Conservation (phyloP, 768 basidiomycete genomes). For the Exidia glandulosa region DNA sequence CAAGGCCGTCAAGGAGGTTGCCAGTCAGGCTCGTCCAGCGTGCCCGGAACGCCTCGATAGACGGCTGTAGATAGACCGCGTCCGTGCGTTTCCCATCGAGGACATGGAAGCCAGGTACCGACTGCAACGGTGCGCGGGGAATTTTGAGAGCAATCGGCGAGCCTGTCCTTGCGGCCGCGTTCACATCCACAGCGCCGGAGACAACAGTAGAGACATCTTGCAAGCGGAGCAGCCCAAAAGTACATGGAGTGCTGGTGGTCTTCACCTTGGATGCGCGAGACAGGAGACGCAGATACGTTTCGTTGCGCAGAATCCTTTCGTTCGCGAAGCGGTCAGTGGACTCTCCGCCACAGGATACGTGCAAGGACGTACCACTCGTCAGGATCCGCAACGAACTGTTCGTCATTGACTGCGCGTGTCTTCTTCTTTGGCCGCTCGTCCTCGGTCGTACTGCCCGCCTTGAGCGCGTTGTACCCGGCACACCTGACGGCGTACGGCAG, state of each 20-base stretch:
- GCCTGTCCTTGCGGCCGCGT: background rate
- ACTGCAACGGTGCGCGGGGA: background rate
- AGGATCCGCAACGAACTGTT: background rate
- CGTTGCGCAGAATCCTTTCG: background rate
- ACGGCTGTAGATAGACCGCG: conserved; percentile 3
- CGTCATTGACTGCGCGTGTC: background rate
- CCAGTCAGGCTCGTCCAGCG: conserved; percentile 1
- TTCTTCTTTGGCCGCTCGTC: background rate
- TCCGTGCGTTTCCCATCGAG: conserved; percentile 4
- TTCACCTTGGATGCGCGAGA: background rate
- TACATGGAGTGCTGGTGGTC: background rate
- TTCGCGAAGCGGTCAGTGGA: too few species aligned
- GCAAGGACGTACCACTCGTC: background rate
- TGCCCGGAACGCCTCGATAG: background rate
- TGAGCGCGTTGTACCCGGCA: background rate
- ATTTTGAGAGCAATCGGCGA: background rate
- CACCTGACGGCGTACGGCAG: background rate
- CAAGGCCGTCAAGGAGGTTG: conserved; percentile 5
- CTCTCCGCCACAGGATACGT: background rate
- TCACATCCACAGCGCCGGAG: background rate
- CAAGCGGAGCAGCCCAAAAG: background rate
- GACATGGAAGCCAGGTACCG: background rate
- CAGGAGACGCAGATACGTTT: background rate
- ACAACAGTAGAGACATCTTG: background rate
- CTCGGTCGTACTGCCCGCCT: background rate